A percentile compares a stretch with the other conserved stretches of the same genome.
Conservation (phyloP, 768 basidiomycete genomes). For the Strobilomyces echinocephalus region DNA sequence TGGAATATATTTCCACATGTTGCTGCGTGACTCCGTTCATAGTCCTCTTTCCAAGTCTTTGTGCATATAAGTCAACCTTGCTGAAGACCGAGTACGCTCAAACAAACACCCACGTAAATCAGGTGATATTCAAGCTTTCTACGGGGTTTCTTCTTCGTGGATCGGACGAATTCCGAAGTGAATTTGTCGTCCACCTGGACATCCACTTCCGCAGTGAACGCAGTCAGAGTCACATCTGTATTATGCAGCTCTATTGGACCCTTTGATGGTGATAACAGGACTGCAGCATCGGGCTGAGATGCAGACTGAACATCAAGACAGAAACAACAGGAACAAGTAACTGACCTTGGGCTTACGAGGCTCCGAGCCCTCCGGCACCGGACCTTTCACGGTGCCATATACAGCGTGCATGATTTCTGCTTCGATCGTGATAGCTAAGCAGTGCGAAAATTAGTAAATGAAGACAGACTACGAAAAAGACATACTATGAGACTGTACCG, state of each 20-base stretch:
- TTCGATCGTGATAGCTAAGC: constrained; percentile 37
- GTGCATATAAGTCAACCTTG: not conserved
- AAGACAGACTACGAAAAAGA: not conserved
- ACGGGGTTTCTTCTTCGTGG: constrained; percentile 57
- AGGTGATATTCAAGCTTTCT: constrained; percentile 67
- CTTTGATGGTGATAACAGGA: too few relatives aligned
- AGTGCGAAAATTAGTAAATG: not conserved
- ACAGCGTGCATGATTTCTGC: constrained; percentile 13
- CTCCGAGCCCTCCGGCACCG: constrained; percentile 30
- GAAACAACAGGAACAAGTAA: constrained; percentile 40
- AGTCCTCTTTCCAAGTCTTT: constrained; percentile 39
- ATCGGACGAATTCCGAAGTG: constrained; percentile 52
- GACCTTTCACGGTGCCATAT: constrained; percentile 9
- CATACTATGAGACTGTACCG: constrained; percentile 62
- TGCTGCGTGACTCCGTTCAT: constrained; percentile 30
- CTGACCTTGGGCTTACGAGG: constrained; percentile 31
- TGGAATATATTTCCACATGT: not conserved
- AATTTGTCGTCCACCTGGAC: not conserved
- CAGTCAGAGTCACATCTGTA: constrained; percentile 18
- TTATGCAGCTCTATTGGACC: constrained; percentile 21
- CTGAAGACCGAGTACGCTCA: not conserved
- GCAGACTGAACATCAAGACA: constrained; percentile 13
- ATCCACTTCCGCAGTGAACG: not conserved
- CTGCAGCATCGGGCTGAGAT: constrained; percentile 8
- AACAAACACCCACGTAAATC: constrained; percentile 52